Percentiles rank a stretch among this genome's conserved stretches.
phyloP scores from a whole-genome alignment of 305 asterid species.

The Withania somnifera region DNA sequence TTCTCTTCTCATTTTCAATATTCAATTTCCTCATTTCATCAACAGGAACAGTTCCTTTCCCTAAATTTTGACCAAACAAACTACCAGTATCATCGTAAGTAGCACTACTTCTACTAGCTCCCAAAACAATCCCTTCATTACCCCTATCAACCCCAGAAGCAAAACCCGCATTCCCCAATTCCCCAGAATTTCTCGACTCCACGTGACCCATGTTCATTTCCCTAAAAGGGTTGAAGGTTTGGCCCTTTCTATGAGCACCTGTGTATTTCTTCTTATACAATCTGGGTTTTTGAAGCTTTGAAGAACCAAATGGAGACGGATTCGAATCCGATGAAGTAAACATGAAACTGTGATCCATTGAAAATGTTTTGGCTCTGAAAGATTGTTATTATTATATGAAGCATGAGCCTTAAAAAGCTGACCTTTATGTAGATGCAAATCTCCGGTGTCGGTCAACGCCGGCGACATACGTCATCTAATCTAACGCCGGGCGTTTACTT shows the following conservation, averaged over 20 bases:
- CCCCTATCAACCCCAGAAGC: constrained; percentile 7
- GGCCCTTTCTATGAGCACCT: neutral
- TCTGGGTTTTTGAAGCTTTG: constrained; percentile 49
- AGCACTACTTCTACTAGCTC: constrained; percentile 14
- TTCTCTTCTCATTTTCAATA: constrained; percentile 22
- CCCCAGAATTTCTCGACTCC: neutral
- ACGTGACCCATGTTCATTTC: neutral
- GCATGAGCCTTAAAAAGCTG: constrained; percentile 20
- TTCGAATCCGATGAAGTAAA: constrained; percentile 36
- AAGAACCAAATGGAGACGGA: constrained; percentile 38
- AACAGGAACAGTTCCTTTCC: constrained; percentile 9
- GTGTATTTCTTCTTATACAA: constrained; percentile 23
- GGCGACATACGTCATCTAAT: constrained; percentile 24
- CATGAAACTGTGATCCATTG: constrained; percentile 60
- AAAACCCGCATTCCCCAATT: neutral
- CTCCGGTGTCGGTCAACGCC: constrained; percentile 12
- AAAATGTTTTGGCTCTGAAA: no score
- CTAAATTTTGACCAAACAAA: constrained; percentile 7
- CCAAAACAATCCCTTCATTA: constrained; percentile 28
- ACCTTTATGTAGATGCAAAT: constrained; percentile 14
- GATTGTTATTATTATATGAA: neutral
- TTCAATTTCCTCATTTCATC: constrained; percentile 46
- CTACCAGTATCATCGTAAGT: no score
- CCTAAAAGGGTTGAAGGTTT: neutral
- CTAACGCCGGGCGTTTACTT: neutral